phyloP scores from a whole-genome alignment of 306 rosid species.

The Acacia acuminata region DNA sequence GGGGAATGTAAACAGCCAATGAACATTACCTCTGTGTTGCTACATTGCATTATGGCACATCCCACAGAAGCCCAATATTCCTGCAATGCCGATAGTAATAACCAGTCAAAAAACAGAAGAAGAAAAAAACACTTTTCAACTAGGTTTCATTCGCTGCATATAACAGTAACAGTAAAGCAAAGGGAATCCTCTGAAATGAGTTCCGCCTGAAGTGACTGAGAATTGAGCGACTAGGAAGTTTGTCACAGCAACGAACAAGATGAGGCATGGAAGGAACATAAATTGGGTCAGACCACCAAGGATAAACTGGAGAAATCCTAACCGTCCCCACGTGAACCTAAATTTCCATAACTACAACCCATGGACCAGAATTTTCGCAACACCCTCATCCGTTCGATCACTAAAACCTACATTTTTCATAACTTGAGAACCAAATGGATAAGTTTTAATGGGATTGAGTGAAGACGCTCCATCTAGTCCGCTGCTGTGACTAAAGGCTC shows the following conservation, averaged over 20 bases:
- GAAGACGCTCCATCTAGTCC: background rate
- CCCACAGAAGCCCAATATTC: constrained; percentile 99
- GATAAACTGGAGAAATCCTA: background rate
- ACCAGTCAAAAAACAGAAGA: background rate
- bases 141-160: background rate
- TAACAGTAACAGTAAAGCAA: background rate
- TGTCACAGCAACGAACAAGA: background rate
- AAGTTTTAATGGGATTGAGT: background rate
- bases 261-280: background rate
- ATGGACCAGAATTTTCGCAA: background rate
- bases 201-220: background rate
- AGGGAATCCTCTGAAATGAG: background rate
- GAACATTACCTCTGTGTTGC: constrained; percentile 87
- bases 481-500: background rate
- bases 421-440: background rate
- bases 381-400: background rate
- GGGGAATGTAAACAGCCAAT: background rate
- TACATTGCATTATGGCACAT: constrained; percentile 97
- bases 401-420: background rate
- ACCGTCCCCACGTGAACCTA: background rate
- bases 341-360: background rate
- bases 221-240: background rate
- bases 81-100: constrained; percentile 40
- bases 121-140: background rate
- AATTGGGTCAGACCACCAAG: background rate